These are phyloP conservation scores for Lactarius trivialis DNA, from an alignment of 768 basidiomycete genomes.

Conservation along the genomic window DNA sequence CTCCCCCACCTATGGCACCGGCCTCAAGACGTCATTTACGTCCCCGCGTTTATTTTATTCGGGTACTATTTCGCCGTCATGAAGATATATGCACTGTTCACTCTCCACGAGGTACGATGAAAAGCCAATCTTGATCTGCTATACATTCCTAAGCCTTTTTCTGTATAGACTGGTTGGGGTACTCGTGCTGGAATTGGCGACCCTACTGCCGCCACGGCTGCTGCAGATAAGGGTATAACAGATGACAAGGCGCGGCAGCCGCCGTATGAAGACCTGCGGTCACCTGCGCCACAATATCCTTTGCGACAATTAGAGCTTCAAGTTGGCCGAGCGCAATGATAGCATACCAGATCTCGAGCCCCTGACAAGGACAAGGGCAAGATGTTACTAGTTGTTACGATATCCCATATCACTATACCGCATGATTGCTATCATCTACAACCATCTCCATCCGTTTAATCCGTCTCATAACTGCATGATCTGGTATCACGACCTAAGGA, in stretches of 20 bases:
- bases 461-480: conserved; percentile 7
- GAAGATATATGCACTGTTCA: conserved; percentile 88
- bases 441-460: conserved; percentile 14
- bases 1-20: conserved; percentile 52
- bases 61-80: conserved; percentile 94
- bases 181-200: conserved; percentile 93
- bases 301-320: conserved; percentile 31
- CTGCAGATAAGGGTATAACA: conserved; percentile 40
- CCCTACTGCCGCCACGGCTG: conserved; percentile 67
- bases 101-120: conserved; percentile 73
- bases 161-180: conserved; percentile 78
- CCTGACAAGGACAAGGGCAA: conserved; percentile 1
- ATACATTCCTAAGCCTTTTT: not conserved
- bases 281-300: conserved; percentile 24
- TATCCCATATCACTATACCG: conserved; percentile 17
- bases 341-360: not conserved
- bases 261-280: conserved; percentile 21
- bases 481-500: conserved; percentile 15
- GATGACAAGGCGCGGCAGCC: conserved; percentile 10
- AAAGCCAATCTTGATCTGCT: not conserved
- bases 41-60: conserved; percentile 67
- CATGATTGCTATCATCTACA: conserved; percentile 23
- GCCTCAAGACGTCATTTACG: conserved; percentile 52
- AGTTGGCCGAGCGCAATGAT: conserved; percentile 27
- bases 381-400: conserved; percentile 11